Evolutionary conservation across 2,329 filamentous ascomycete genomes (phyloP).

Genomic region (Anthostomella pinea): DNA sequence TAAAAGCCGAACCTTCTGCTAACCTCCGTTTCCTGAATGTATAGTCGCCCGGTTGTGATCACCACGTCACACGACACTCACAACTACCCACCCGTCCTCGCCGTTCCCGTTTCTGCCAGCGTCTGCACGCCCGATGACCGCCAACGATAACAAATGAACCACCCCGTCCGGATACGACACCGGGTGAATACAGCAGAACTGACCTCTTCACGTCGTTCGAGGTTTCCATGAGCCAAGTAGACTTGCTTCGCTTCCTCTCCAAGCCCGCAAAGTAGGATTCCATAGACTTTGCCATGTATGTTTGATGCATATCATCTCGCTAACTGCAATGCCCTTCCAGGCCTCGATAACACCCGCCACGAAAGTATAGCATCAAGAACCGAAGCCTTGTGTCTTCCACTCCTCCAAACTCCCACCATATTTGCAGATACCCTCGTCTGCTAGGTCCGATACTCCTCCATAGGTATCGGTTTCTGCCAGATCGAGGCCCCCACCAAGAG

Average conservation of each 20-base stretch:
- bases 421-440: conserved; percentile 68
- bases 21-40: too few species aligned
- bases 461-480: conserved; percentile 80
- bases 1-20: too few species aligned
- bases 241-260: conserved; percentile 88
- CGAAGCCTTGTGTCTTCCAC: conserved; percentile 6
- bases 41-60: too few species aligned
- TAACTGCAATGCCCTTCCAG: conserved; percentile 31
- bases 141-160: too few species aligned
- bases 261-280: conserved; percentile 82
- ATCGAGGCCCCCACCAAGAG: conserved; percentile 57
- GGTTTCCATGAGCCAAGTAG: conserved; percentile 85
- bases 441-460: conserved; percentile 78
- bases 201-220: conserved; percentile 23
- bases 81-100: too few species aligned
- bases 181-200: conserved; percentile 22
- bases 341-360: conserved; percentile 58
- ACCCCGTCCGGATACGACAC: too few species aligned
- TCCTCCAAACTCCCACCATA: conserved; percentile 15
- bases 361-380: conserved; percentile 14
- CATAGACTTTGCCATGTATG: neutral
- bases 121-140: too few species aligned
- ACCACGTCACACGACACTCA: too few species aligned
- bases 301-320: conserved; percentile 3
- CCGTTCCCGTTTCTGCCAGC: too few species aligned